Base-by-base conservation (phyloP, 176 grass and related monocot genomes). In the Echinochloa phyllopogon region DNA sequence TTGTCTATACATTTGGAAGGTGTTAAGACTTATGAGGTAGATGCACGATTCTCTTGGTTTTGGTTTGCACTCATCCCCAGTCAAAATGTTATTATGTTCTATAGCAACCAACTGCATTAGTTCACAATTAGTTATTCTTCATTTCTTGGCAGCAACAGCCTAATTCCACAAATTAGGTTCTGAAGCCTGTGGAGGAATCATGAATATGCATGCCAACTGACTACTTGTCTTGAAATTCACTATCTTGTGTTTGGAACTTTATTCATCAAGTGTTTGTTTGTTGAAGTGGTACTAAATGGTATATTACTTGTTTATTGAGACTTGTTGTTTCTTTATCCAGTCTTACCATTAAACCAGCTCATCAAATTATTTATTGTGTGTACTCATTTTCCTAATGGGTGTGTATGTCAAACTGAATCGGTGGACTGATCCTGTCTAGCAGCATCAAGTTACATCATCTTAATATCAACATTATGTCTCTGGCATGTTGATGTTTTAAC, bases 131-230 rank as follows among this genome's bases (percentile, higher is more conserved):
- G 3, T 40, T 70, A 25, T 61, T 20, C 8, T 79, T 61, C 33
- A 52, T 71, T 79, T 71, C 6, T 86, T 49, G 17, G 8, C 74
- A 5, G 25, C 17, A 37, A 45, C 36, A 23, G 42, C 36, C 21
- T 62, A 79, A 41, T 21, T 86, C 53, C 66, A 71, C 42, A 72
- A 40, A 79, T 61, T 61, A 37, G 33, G 36, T 60, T 25, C 64
- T 78, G 24, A 68, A 69, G 40, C 83, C 51, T 78, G 25, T 37
- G 18, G 29, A 47, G 23, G 56, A 56, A 18, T 83, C 72, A 55
- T 84, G 23, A 76, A 41, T 84, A 76, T 76, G 61, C 16, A 65
- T 76, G 63, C 24, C 52, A 72, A 8, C 13, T 78, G 65, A n/a
- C 12, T 39, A n/a, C 37, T 47, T 21, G 5, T 27, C 74, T 77